These are phyloP conservation scores for Trichophyton rubrum DNA, from an alignment of 2,329 filamentous ascomycete species.

Conservation along the genomic window DNA sequence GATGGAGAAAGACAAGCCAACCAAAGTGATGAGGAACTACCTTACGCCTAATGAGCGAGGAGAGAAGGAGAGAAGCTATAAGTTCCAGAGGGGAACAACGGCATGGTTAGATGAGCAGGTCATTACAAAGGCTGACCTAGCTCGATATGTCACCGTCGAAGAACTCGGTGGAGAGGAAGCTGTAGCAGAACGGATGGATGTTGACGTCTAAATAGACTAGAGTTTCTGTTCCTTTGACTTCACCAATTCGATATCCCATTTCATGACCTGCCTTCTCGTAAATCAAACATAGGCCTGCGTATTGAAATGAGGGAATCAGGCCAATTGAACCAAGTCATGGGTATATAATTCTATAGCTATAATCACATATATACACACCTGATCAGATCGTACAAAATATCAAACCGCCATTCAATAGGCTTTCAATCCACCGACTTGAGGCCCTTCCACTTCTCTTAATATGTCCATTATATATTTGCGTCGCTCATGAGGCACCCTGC, in stretches of 20 bases:
- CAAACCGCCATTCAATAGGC: not conserved
- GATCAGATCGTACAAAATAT: not conserved
- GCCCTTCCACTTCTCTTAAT: slow-evolving; percentile 34
- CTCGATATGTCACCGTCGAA: slow-evolving; percentile 84
- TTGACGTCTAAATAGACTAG: slow-evolving; percentile 35
- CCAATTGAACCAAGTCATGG: not conserved
- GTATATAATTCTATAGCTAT: not conserved
- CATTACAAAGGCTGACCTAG: slow-evolving; percentile 85
- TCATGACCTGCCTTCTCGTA: not conserved
- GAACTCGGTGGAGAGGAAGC: slow-evolving; percentile 63
- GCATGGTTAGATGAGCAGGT: slow-evolving; percentile 92
- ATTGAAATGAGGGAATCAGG: not conserved
- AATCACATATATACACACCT: not conserved
- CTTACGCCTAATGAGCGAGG: slow-evolving; percentile 85
- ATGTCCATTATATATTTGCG: slow-evolving; percentile 35
- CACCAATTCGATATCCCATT: not conserved
- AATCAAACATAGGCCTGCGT: no score
- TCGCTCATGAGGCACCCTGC: slow-evolving; percentile 22
- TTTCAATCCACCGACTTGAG: slow-evolving; percentile 22
- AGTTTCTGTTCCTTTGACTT: not conserved
- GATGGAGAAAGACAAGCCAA: slow-evolving; percentile 92
- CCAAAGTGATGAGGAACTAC: slow-evolving; percentile 72
- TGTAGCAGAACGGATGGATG: slow-evolving; percentile 52
- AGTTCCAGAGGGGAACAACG: slow-evolving; percentile 82
- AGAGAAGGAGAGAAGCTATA: slow-evolving; percentile 86